Percentiles rank a stretch among this genome's conserved stretches.
These are phyloP conservation scores for Solidago caesia DNA, from an alignment of 129 eudicot species.

Conservation along the genomic window DNA sequence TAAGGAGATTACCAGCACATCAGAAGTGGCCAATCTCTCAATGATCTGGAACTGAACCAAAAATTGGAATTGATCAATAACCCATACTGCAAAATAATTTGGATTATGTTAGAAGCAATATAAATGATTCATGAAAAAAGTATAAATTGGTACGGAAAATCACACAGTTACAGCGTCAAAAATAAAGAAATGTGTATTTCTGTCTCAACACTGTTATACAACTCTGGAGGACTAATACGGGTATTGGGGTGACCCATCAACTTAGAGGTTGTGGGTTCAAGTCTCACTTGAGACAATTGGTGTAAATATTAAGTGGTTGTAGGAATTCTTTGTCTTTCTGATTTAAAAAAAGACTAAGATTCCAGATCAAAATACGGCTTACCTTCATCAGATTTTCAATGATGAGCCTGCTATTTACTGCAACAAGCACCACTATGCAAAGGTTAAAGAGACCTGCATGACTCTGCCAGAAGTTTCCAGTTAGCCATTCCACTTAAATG, in stretches of 20 bases:
- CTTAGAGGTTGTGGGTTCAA: too few relatives aligned
- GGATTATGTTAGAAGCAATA: slow-evolving; percentile 20
- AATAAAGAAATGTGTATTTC: slow-evolving; percentile 2
- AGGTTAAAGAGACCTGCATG: slow-evolving; percentile 98
- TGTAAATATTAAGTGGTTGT: too few relatives aligned
- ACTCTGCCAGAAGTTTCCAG: slow-evolving; percentile 52
- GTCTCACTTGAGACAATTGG: too few relatives aligned
- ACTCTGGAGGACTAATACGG: slow-evolving; percentile 5
- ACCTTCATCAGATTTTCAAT: slow-evolving; percentile 98
- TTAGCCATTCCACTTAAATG: slow-evolving; percentile 19
- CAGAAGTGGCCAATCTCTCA: slow-evolving; percentile 93
- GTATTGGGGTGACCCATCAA: too few relatives aligned
- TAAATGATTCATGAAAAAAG: not conserved
- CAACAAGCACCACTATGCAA: slow-evolving; percentile 96
- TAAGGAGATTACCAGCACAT: slow-evolving; percentile 76
- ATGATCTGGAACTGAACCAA: slow-evolving; percentile 85
- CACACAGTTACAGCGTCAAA: not conserved
- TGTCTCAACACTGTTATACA: not conserved
- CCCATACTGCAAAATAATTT: slow-evolving; percentile 71
- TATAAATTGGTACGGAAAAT: not conserved
- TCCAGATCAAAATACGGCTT: slow-evolving; percentile 20
- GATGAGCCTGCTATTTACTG: slow-evolving; percentile 90
- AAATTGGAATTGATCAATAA: slow-evolving; percentile 79
- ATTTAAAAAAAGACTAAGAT: not conserved
- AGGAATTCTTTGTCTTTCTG: too few relatives aligned